Evolutionary conservation across 257 asterid species (phyloP).

Genomic region (Nicotiana tabacum): DNA sequence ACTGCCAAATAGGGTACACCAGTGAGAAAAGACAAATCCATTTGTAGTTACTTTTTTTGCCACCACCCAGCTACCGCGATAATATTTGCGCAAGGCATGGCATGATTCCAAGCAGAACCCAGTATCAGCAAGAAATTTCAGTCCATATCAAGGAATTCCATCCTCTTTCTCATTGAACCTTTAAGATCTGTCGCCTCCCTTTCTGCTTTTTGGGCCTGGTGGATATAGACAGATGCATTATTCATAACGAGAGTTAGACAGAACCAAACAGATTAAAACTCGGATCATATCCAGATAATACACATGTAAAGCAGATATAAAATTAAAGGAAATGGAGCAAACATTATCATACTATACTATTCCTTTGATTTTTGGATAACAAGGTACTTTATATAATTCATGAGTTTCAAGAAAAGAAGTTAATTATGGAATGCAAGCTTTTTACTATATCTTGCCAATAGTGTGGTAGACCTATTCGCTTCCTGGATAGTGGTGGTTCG

Average conservation of each 20-base stretch:
- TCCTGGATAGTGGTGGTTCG: neutral
- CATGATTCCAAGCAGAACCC: slow-evolving; percentile 11
- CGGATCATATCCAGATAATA: neutral
- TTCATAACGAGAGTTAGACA: neutral
- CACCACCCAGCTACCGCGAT: slow-evolving; percentile 24
- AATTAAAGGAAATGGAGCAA: neutral
- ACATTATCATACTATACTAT: no score
- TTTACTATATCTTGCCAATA: neutral
- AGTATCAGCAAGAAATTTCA: slow-evolving; percentile 25
- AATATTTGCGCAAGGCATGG: slow-evolving; percentile 34
- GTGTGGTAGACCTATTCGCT: neutral
- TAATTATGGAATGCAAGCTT: neutral
- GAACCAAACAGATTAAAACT: neutral
- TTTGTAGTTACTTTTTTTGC: neutral
- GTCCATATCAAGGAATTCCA: slow-evolving; percentile 97
- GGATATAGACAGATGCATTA: neutral
- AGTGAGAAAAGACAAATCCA: slow-evolving; percentile 6
- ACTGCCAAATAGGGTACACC: neutral
- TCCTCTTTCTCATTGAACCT: slow-evolving; percentile 90
- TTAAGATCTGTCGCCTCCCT: slow-evolving; percentile 82
- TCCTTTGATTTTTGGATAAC: neutral
- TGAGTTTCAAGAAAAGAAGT: neutral
- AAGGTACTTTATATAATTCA: neutral
- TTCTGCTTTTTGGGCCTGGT: slow-evolving; percentile 88
- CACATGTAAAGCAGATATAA: neutral